phyloP scores from a whole-genome alignment of 441 rosid species.

The Pelargonium cotyledonis region DNA sequence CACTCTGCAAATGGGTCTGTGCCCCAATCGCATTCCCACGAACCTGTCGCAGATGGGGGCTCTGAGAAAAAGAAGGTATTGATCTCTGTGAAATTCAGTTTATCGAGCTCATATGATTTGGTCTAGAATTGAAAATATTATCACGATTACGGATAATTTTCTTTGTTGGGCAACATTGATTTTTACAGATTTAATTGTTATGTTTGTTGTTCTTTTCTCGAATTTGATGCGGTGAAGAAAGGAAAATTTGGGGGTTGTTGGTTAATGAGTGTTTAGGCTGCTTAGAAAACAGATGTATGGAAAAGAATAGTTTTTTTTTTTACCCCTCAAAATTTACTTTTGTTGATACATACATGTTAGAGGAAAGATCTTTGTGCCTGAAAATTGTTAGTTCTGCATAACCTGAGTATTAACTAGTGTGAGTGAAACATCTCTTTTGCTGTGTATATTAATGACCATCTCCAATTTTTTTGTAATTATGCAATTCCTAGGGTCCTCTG shows the following conservation, averaged over 20 bases:
- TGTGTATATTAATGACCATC: no score
- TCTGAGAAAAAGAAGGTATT: constrained; percentile 49
- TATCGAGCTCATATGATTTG: neutral
- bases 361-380: neutral
- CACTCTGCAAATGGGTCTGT: constrained; percentile 28
- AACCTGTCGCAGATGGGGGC: constrained; percentile 28
- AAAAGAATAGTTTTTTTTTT: neutral
- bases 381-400: no score
- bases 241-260: neutral
- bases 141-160: neutral
- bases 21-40: constrained; percentile 26
- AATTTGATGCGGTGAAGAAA: no score
- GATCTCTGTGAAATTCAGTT: constrained; percentile 6
- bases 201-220: no score
- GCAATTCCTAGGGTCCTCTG: no score
- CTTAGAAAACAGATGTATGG: neutral
- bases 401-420: no score
- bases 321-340: neutral
- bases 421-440: no score
- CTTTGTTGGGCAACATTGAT: neutral
- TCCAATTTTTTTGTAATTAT: no score
- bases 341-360: neutral
- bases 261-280: neutral
- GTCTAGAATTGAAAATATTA: neutral
- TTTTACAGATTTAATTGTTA: neutral